Evolutionary conservation across 2,329 filamentous ascomycete genomes (phyloP).

Genomic region (Myriangium duriaei): DNA sequence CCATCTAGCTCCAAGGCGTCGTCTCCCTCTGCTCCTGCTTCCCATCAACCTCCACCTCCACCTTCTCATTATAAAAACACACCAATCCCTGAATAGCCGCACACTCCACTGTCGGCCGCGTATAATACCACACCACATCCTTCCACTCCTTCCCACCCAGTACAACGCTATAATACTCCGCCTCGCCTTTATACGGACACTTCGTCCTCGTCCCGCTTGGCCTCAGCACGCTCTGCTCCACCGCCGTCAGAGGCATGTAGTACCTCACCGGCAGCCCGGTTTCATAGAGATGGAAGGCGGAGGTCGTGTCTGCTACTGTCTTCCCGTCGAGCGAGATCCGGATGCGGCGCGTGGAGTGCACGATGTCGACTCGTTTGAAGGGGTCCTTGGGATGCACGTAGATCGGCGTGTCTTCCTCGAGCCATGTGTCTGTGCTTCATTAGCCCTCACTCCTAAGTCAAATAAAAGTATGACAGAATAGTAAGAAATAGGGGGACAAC

Average conservation of each 20-base stretch:
- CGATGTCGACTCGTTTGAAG: constrained; percentile 51
- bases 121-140: constrained; percentile 53
- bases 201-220: constrained; percentile 41
- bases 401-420: constrained; percentile 48
- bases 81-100: constrained; percentile 38
- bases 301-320: constrained; percentile 35
- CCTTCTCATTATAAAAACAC: constrained; percentile 58
- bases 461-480: constrained; percentile 1
- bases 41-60: constrained; percentile 46
- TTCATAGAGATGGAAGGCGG: constrained; percentile 44
- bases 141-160: constrained; percentile 32
- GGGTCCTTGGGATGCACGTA: constrained; percentile 55
- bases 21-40: constrained; percentile 20
- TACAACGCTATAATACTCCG: constrained; percentile 47
- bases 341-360: constrained; percentile 43
- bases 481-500: no score
- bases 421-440: constrained; percentile 29
- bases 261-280: constrained; percentile 47
- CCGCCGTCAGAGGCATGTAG: constrained; percentile 43
- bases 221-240: constrained; percentile 31
- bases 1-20: constrained; percentile 20
- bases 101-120: constrained; percentile 44
- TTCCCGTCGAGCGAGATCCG: constrained; percentile 37
- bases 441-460: not conserved
- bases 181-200: constrained; percentile 57